Conservation (phyloP, 1,284 basidiomycete genomes). For the Marasmius oreades region DNA sequence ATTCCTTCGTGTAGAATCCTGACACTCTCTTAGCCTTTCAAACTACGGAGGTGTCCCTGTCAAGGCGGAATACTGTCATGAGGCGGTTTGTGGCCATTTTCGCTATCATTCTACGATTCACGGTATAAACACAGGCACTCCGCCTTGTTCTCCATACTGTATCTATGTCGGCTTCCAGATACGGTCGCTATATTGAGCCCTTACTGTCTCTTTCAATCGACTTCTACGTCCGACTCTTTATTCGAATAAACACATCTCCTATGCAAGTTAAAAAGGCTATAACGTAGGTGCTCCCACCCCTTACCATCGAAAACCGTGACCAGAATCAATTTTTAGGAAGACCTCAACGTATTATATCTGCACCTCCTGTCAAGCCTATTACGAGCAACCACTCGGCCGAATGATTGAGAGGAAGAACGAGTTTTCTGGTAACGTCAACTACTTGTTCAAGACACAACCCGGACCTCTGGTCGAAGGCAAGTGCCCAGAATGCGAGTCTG, state of each 20-base stretch:
- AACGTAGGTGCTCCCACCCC: conserved; percentile 48
- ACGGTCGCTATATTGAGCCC: conserved; percentile 90
- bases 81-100: conserved; percentile 56
- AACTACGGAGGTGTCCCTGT: conserved; percentile 95
- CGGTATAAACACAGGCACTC: conserved; percentile 56
- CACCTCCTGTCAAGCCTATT: conserved; percentile 74
- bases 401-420: conserved; percentile 56
- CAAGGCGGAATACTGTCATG: conserved; percentile 93
- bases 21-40: conserved; percentile 71
- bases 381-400: conserved; percentile 78
- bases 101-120: conserved; percentile 1
- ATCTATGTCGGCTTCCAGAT: conserved; percentile 84
- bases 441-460: conserved; percentile 67
- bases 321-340: conserved; percentile 48
- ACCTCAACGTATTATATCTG: conserved; percentile 84
- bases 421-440: conserved; percentile 50
- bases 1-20: neutral
- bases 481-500: conserved; percentile 82
- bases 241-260: conserved; percentile 74
- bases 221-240: conserved; percentile 94
- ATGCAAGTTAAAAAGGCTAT: conserved; percentile 85
- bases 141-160: conserved; percentile 87
- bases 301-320: conserved; percentile 8
- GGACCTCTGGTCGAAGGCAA: conserved; percentile 67
- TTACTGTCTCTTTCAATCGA: conserved; percentile 95